phyloP scores from a whole-genome alignment of 192 early-diverging fungal species.

The Coemansia nantahalensis region DNA sequence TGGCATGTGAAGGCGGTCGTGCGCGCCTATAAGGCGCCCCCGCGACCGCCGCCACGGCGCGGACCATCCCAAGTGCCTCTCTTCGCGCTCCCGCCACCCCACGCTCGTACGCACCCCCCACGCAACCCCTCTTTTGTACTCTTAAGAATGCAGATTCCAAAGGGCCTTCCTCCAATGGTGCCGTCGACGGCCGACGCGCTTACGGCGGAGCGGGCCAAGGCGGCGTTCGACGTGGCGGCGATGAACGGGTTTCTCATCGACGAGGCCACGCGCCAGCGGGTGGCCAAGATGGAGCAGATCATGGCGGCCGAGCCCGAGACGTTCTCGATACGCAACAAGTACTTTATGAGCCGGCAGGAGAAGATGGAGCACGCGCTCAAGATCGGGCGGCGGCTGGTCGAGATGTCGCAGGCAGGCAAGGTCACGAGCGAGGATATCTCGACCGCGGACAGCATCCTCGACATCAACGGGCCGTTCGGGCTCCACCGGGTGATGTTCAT shows the following conservation, averaged over 20 bases:
- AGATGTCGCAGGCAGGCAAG: slow-evolving; percentile 53
- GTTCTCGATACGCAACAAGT: slow-evolving; percentile 68
- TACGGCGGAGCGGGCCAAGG: slow-evolving; percentile 63
- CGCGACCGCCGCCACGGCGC: too few species aligned
- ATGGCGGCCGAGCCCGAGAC: slow-evolving; percentile 65
- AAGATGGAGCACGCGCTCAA: slow-evolving; percentile 58
- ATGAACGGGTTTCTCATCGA: slow-evolving; percentile 69
- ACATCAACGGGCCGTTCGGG: slow-evolving; percentile 55
- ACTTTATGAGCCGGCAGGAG: slow-evolving; percentile 72
- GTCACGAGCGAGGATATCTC: slow-evolving; percentile 37
- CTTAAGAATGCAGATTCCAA: slow-evolving; percentile 40
- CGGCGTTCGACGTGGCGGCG: slow-evolving; percentile 62
- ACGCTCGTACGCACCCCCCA: too few species aligned
- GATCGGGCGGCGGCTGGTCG: slow-evolving; percentile 63
- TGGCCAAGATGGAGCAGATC: slow-evolving; percentile 58
- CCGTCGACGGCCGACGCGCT: slow-evolving; percentile 51
- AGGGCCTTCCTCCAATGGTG: slow-evolving; percentile 24
- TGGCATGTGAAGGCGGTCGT: too few species aligned
- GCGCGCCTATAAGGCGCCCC: too few species aligned
- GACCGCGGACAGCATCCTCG: slow-evolving; percentile 58
- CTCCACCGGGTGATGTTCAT: slow-evolving; percentile 84
- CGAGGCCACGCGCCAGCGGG: slow-evolving; percentile 57
- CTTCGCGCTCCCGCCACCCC: neutral
- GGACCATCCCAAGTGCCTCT: too few species aligned
- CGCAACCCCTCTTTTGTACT: too few species aligned